Percentiles rank a stretch among this genome's conserved stretches.
phyloP scores from a whole-genome alignment of 192 early-diverging fungal genomes.

The Chytriomyces sp. region DNA sequence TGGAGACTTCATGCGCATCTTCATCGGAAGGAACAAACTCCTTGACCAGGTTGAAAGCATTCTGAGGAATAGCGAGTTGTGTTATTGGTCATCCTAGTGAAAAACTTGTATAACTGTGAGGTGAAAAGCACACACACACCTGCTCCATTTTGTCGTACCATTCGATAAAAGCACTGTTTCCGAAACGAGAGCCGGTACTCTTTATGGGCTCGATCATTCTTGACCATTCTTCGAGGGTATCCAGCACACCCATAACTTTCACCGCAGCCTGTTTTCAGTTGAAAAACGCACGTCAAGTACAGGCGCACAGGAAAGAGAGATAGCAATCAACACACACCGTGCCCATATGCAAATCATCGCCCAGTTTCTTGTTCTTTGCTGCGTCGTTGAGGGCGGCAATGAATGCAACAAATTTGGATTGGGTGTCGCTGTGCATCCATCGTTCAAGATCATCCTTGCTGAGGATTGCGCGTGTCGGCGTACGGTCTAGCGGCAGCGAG shows the following conservation, averaged over 20 bases:
- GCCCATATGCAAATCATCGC: conserved; percentile 30
- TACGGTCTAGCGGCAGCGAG: not conserved
- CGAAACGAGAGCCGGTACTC: conserved; percentile 82
- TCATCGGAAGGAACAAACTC: conserved; percentile 37
- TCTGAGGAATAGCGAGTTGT: conserved; percentile 25
- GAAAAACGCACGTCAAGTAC: not conserved
- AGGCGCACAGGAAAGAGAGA: not conserved
- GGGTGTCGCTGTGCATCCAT: conserved; percentile 71
- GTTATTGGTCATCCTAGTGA: not conserved
- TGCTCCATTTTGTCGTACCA: conserved; percentile 80
- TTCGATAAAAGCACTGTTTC: conserved; percentile 90
- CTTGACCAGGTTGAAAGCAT: conserved; percentile 11
- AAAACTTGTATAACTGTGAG: not conserved
- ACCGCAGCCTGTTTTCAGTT: not conserved
- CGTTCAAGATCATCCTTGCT: conserved; percentile 83
- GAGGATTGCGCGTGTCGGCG: conserved; percentile 64
- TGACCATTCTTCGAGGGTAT: conserved; percentile 63
- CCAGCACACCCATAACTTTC: conserved; percentile 67
- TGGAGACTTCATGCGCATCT: conserved; percentile 64
- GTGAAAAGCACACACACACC: conserved; percentile 47
- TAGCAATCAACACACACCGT: conserved; percentile 7
- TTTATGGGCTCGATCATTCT: conserved; percentile 75
- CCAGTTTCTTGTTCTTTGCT: conserved; percentile 62
- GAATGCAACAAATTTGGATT: conserved; percentile 71
- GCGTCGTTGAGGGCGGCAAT: conserved; percentile 74